Evolutionary conservation across 768 basidiomycete species (phyloP).

Genomic region (Paxillus ammoniavirescens): DNA sequence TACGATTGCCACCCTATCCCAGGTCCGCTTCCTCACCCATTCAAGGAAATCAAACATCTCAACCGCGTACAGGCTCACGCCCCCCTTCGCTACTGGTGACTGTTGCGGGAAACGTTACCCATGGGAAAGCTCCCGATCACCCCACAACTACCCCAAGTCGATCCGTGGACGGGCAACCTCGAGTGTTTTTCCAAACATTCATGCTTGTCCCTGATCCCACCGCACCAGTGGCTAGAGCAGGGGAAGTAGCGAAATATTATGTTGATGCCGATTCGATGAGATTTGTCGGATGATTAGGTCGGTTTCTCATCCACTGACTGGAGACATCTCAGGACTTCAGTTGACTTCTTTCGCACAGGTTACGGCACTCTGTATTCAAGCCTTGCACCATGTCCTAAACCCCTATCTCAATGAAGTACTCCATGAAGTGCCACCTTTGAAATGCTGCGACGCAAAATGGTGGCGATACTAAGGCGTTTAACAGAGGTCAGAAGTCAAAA

Average conservation of each 20-base stretch:
- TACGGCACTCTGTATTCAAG: not conserved
- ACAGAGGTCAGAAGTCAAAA: too few relatives aligned
- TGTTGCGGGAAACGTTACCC: conserved; percentile 77
- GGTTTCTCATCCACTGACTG: not conserved
- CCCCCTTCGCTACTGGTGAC: conserved; percentile 79
- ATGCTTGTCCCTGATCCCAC: conserved; percentile 76
- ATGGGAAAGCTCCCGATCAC: conserved; percentile 63
- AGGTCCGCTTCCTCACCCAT: conserved; percentile 41
- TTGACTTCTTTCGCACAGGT: not conserved
- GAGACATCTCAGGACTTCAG: not conserved
- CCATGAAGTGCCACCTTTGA: too few relatives aligned
- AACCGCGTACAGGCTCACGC: conserved; percentile 53
- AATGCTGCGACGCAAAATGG: too few relatives aligned
- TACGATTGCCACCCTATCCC: conserved; percentile 91
- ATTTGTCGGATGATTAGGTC: conserved; percentile 64
- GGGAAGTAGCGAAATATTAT: conserved; percentile 81
- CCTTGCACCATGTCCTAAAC: not conserved
- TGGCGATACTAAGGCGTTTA: too few relatives aligned
- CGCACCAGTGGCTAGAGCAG: conserved; percentile 60
- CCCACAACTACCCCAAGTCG: conserved; percentile 47
- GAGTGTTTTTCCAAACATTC: conserved; percentile 87
- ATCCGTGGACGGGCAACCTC: conserved; percentile 71
- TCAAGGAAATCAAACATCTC: conserved; percentile 8
- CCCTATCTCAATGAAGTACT: too few relatives aligned
- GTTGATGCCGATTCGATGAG: conserved; percentile 75